Evolutionary conservation across 805 yeast species (phyloP).

Genomic region (Lachancea dasiensis): DNA sequence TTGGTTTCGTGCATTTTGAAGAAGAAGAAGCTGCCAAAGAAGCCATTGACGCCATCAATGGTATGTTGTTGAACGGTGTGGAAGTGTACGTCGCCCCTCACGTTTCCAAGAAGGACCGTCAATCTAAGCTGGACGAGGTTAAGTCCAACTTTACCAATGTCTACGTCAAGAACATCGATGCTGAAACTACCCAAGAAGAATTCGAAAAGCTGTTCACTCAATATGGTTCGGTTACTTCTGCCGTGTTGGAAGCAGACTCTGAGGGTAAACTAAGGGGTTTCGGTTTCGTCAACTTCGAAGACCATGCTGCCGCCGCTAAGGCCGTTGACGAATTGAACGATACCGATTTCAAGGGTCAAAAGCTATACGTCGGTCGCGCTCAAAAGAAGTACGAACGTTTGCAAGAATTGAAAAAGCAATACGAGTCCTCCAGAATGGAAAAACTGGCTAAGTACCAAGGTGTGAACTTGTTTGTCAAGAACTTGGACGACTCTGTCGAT

Average conservation of each 20-base stretch:
- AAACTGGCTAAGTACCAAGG: conserved; percentile 93
- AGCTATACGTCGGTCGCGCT: conserved; percentile 94
- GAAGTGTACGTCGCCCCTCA: conserved; percentile 96
- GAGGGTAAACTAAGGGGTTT: conserved; percentile 93
- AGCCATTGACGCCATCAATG: conserved; percentile 95
- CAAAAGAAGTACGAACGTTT: conserved; percentile 98
- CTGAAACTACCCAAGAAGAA: conserved; percentile 63
- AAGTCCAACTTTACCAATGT: conserved; percentile 93
- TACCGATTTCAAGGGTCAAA: conserved; percentile 76
- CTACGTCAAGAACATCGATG: conserved; percentile 83
- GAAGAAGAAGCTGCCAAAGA: conserved; percentile 85
- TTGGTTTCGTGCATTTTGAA: conserved; percentile 97
- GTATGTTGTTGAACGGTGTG: conserved; percentile 94
- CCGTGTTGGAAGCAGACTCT: conserved; percentile 69
- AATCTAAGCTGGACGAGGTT: conserved; percentile 82
- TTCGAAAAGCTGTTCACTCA: conserved; percentile 66
- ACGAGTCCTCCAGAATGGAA: conserved; percentile 88
- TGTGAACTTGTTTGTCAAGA: conserved; percentile 93
- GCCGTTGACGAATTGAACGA: conserved; percentile 93
- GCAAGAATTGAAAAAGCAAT: conserved; percentile 91
- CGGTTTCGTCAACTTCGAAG: conserved; percentile 88
- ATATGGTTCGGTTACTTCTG: conserved; percentile 78
- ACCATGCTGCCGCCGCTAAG: conserved; percentile 80
- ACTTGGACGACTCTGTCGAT: conserved; percentile 88
- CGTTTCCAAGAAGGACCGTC: conserved; percentile 88